Evolutionary conservation across 495 filamentous ascomycete genomes (phyloP), one percentile per base, ranked within the genome.

Genomic region (Astrothelium subdiscretum): DNA sequence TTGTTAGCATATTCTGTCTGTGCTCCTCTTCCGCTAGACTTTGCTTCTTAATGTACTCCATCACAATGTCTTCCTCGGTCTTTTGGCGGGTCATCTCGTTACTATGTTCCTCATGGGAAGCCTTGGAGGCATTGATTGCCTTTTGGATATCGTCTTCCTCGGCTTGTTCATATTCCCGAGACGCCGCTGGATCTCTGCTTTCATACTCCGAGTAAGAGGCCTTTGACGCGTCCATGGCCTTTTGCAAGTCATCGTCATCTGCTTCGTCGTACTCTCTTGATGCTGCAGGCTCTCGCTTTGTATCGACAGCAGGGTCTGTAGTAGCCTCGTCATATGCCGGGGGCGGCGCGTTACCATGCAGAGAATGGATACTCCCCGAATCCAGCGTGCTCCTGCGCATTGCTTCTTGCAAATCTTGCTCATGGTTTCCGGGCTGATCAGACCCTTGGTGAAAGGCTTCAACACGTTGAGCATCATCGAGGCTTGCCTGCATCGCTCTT

Each of bases 31-130:
- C 88, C 0, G 80, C 79, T 24, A 90, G 67, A 73, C 88, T 90
- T 73, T 90, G 87, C 73, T 82, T 85, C 76, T 85, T 88, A n/a
- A 90, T 79, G 71, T 88, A 89, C 63, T 89, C 85, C 70, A 92
- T 68, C 29, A 92, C 80, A 63, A 88, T 81, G 31, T 88, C 83
- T 69, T 91, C 88, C 72, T 91, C 88, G 0, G 77, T 80, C 66
- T 70, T 78, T 58, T 76, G 68, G 62, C 74, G 76, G 29, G 66
- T 68, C 27, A 81, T 69, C 13, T 74, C 75, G 3, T 43, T 51
- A 31, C 15, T 54, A 15, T 1, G 24, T 6, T 54, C 48, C 24
- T 54, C 48, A 15, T 70, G 48, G 24, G 48, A 0, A 29, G 48
- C 48, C 20, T 54, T 54, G 24, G 48, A 54, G 10, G 48, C 48